Conservation (phyloP, 768 basidiomycete genomes). For the Dendrothele bispora region DNA sequence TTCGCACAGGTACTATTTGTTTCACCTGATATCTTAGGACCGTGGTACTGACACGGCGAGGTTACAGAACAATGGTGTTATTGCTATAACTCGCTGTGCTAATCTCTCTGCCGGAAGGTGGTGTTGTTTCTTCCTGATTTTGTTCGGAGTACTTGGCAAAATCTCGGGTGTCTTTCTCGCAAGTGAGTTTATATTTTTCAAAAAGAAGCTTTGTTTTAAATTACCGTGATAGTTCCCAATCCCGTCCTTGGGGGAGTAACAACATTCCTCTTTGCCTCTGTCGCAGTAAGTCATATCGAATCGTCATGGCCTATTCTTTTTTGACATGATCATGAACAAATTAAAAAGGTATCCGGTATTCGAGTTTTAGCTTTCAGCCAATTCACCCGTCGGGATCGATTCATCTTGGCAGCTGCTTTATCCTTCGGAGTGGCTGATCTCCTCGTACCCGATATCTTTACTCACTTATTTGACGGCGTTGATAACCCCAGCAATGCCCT, state of each 20-base stretch:
- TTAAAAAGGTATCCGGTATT: conserved; percentile 46
- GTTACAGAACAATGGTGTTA: conserved; percentile 73
- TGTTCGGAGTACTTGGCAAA: conserved; percentile 81
- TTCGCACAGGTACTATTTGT: conserved; percentile 58
- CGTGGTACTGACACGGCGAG: too few relatives aligned
- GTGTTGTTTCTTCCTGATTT: conserved; percentile 78
- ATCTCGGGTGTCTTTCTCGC: conserved; percentile 82
- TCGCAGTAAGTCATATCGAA: conserved; percentile 42
- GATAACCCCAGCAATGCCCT: conserved; percentile 51
- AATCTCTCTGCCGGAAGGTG: conserved; percentile 76
- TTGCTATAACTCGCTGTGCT: conserved; percentile 83
- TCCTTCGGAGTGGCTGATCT: conserved; percentile 73
- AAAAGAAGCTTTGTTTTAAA: neutral
- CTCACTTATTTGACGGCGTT: conserved; percentile 69
- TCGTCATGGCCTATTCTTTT: too few relatives aligned
- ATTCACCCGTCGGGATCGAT: conserved; percentile 66
- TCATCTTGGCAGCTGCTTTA: conserved; percentile 68
- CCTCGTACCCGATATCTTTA: conserved; percentile 63
- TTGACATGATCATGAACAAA: neutral
- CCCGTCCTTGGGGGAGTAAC: conserved; percentile 84
- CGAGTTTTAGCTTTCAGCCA: conserved; percentile 62
- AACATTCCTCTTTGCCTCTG: conserved; percentile 82
- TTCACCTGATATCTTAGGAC: neutral
- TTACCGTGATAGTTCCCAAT: conserved; percentile 51
- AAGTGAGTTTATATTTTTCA: conserved; percentile 22